A percentile compares a stretch with the other conserved stretches of the same genome.
These are phyloP conservation scores for Groenewaldozyma sp. DNA, from an alignment of 1,139 yeast species.

Conservation along the genomic window DNA sequence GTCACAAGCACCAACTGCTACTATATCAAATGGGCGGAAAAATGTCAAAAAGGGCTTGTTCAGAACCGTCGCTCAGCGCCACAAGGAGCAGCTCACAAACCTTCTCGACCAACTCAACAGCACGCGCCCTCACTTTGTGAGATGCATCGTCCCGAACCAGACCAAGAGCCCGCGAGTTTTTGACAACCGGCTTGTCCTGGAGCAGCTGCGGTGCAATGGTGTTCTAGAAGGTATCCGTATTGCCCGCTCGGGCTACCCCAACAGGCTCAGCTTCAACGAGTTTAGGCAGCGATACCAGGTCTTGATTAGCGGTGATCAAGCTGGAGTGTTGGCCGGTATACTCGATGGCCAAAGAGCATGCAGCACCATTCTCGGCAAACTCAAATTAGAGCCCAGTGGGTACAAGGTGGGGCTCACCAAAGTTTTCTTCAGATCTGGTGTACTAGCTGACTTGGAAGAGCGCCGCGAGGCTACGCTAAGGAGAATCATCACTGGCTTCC, in stretches of 20 bases:
- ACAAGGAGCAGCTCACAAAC: constrained; percentile 66
- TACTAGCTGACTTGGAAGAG: constrained; percentile 83
- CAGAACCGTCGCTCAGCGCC: constrained; percentile 71
- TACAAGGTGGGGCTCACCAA: constrained; percentile 80
- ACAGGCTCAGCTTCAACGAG: constrained; percentile 75
- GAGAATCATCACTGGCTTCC: constrained; percentile 50
- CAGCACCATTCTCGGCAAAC: constrained; percentile 52
- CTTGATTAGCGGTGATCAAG: constrained; percentile 30
- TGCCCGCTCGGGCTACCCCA: constrained; percentile 95
- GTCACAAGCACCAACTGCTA: neutral
- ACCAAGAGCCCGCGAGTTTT: constrained; percentile 61
- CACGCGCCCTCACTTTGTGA: constrained; percentile 93
- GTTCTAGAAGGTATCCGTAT: constrained; percentile 96
- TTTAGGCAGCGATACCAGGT: constrained; percentile 69
- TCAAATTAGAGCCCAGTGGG: constrained; percentile 52
- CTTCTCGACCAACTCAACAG: constrained; percentile 65
- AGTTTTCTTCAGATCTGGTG: constrained; percentile 93
- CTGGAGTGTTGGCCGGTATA: constrained; percentile 15
- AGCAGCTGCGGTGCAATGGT: constrained; percentile 93
- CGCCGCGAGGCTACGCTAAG: constrained; percentile 60
- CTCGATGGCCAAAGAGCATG: constrained; percentile 52
- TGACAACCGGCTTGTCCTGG: constrained; percentile 69
- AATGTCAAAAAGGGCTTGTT: constrained; percentile 40
- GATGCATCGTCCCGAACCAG: constrained; percentile 90
- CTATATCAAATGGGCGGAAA: constrained; percentile 15